phyloP scores from a whole-genome alignment of 768 basidiomycete genomes.

The Gloeopeniophorella convolvens region DNA sequence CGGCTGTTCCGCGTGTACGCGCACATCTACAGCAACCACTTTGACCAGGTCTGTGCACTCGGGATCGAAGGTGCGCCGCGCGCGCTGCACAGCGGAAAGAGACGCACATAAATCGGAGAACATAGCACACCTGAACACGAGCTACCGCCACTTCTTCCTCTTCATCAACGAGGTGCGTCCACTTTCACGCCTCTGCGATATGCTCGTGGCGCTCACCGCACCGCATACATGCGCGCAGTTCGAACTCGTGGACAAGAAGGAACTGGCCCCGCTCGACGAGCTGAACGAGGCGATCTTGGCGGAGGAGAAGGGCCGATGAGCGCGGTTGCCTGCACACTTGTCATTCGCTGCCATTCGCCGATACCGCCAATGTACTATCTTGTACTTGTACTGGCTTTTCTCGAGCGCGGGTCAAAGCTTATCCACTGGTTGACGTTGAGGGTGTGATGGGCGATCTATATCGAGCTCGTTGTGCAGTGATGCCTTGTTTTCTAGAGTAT shows the following conservation, averaged over 20 bases:
- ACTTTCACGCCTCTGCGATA: not conserved
- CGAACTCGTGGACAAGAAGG: constrained; percentile 93
- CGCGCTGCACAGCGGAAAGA: not conserved
- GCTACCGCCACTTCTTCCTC: constrained; percentile 96
- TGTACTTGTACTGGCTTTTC: not conserved
- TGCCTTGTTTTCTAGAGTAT: too few relatives aligned
- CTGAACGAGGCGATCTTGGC: constrained; percentile 85
- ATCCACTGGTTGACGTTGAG: too few relatives aligned
- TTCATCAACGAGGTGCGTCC: constrained; percentile 85
- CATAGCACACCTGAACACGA: constrained; percentile 96
- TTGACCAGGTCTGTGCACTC: constrained; percentile 96
- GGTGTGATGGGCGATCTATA: too few relatives aligned
- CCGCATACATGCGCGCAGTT: constrained; percentile 56
- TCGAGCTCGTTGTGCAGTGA: too few relatives aligned
- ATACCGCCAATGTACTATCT: not conserved
- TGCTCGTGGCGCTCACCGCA: constrained; percentile 8
- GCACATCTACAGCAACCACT: constrained; percentile 98
- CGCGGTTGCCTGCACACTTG: not conserved
- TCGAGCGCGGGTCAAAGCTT: too few relatives aligned
- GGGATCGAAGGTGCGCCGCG: constrained; percentile 83
- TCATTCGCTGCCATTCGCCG: not conserved
- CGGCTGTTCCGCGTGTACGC: constrained; percentile 96
- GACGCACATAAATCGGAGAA: not conserved
- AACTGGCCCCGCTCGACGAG: constrained; percentile 90
- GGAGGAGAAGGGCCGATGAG: constrained; percentile 39